Base-by-base conservation (phyloP, 768 basidiomycete genomes). In the Pleurotus sapidus region DNA sequence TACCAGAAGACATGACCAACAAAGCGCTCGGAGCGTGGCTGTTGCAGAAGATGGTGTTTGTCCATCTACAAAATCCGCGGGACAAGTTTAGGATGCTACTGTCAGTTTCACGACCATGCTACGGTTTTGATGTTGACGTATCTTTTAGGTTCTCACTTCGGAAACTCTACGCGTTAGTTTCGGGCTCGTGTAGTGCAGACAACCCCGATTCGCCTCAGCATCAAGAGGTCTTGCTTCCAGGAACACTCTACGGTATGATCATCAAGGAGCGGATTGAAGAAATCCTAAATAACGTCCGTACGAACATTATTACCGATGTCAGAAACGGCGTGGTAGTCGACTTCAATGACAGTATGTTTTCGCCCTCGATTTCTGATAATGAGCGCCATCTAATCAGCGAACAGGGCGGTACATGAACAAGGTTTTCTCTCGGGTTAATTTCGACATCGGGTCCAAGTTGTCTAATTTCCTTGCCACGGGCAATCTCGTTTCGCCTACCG, bases 181-280 rank as follows among this genome's bases (percentile, higher is more conserved):
- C 95, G 4, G 88, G 89, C 43, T 84, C 88, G 43, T 97, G 93
- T 63, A 91, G 90, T 64, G 81, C 90, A 50, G 97, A 99, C 74
- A 98, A 98, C 68, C 95, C 97, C 4, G 97, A 99, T 80, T 98
- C 95, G 1, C 95, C 97, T 58, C 96, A 98, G 68, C 93, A 98
- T 67, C 97, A 99, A 70, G 97, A 99, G 67, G 94, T 96, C 47
- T 81, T 99, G 11, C 84, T 98, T 4, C 97, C 97, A 1, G 97
- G 97, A 27, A 84, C 78, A 62, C 70, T 99, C 20, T 98, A 97
- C 68, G 88, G 87, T 49, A 98, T 96, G 92, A 97, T 98, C 66
- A 91, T 99, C 77, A 98, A 97, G 73, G 97, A 99, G 71, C 86
- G 92, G 59, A 80, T 98, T 59, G 96, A 98, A 63, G 97, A 98